Base-by-base conservation (phyloP, 306 rosid genomes). In the Cyamopsis tetragonoloba region DNA sequence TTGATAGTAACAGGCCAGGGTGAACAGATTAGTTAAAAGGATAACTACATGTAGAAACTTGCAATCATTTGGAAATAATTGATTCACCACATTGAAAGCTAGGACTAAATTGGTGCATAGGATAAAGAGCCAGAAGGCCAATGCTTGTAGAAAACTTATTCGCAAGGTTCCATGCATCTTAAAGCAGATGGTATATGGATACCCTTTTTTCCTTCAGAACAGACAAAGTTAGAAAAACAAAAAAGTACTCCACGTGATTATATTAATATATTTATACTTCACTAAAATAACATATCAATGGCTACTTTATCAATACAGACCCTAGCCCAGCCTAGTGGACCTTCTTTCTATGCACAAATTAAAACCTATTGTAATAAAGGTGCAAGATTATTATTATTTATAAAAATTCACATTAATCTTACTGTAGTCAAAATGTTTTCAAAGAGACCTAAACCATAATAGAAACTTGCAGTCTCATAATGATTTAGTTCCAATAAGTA, bases 261-360 rank as follows among this genome's bases (percentile, higher is more conserved):
- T n/a, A n/a, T n/a, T n/a, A n/a, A n/a, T n/a, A n/a, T n/a, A 59
- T 46, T 53, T 57, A 66, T 48, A 64, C 53, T 50, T 70, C 18
- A 15, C 42, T 60, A 35, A 32, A 48, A 44, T 50, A 57, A 71
- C 43, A 54, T 51, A 47, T 10, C 6, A 31, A 72, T 47, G 64
- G 23, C 4, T 31, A 41, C 85, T 73, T 81, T 72, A 61, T 55
- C 63, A 48, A 58, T 19, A 48, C 56, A 56, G 73, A 47, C 77
- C 73, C 79, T 73, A 39, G 58, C 34, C 11, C 55, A 23, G 47
- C 48, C 53, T 43, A 62, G 12, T 11, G 46, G 56, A 72, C 6
- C 70, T 71, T 20, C 63, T 71, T 65, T 27, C 73, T 31, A 60
- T 51, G 79, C 62, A 70, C 14, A 65, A 56, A 31, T 20, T 30